Percentiles rank a stretch among this genome's conserved stretches.
phyloP scores from a whole-genome alignment of 2,329 filamentous ascomycete genomes.

The Fonsecaea nubica region DNA sequence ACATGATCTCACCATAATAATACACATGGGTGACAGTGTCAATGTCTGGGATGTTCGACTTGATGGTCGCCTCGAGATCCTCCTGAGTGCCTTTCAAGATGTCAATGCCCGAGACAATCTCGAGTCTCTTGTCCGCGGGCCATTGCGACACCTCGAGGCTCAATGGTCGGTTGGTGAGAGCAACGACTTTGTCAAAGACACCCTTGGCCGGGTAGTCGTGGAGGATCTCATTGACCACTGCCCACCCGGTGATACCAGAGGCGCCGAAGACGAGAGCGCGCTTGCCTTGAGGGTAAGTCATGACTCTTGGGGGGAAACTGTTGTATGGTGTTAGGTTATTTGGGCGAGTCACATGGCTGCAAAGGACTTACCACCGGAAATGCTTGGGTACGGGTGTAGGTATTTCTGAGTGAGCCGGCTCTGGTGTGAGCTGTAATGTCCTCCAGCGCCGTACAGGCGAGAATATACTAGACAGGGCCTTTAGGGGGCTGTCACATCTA shows the following conservation, averaged over 20 bases:
- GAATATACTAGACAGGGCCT: too few species aligned
- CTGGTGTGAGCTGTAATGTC: too few species aligned
- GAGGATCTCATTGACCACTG: slow-evolving; percentile 50
- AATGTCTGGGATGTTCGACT: slow-evolving; percentile 44
- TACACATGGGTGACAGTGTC: slow-evolving; percentile 51
- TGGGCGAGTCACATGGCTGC: too few species aligned
- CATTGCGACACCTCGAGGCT: slow-evolving; percentile 45
- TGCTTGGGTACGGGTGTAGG: too few species aligned
- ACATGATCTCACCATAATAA: slow-evolving; percentile 38
- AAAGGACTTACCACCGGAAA: too few species aligned
- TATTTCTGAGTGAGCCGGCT: too few species aligned
- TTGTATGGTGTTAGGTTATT: too few species aligned
- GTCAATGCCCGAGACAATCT: slow-evolving; percentile 51
- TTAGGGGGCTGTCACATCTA: too few species aligned
- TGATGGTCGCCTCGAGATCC: slow-evolving; percentile 35
- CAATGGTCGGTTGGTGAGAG: slow-evolving; percentile 50
- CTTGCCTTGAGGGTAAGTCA: background rate
- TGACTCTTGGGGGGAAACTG: too few species aligned
- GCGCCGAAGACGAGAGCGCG: slow-evolving; percentile 52
- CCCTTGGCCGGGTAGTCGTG: slow-evolving; percentile 45
- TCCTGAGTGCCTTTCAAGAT: slow-evolving; percentile 34
- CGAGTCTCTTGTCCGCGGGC: slow-evolving; percentile 45
- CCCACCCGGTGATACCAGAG: slow-evolving; percentile 54
- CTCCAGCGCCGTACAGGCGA: too few species aligned
- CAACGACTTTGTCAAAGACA: slow-evolving; percentile 49